phyloP scores from a whole-genome alignment of 345 rosid species.

The Noccaea caerulescens region DNA sequence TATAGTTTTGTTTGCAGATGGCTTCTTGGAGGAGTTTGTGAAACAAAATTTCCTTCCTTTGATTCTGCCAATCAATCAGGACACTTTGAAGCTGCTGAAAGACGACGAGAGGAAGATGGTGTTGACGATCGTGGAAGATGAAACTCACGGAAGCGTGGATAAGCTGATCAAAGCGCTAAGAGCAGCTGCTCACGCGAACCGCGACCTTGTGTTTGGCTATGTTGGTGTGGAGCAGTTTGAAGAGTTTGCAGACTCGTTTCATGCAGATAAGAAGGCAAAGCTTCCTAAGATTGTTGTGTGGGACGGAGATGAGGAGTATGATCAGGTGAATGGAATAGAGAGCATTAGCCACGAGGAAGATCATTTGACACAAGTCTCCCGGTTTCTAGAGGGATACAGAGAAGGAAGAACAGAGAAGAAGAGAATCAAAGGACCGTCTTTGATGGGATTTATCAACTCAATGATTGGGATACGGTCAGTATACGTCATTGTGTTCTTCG shows the following conservation, averaged over 20 bases:
- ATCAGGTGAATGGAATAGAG: constrained; percentile 63
- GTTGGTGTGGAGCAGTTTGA: constrained; percentile 79
- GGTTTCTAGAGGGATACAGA: constrained; percentile 78
- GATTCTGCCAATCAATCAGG: constrained; percentile 72
- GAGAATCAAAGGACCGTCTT: constrained; percentile 67
- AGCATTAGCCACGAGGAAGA: constrained; percentile 66
- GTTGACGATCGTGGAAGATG: constrained; percentile 77
- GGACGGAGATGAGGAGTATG: constrained; percentile 81
- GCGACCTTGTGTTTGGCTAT: constrained; percentile 83
- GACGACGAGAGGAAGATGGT: constrained; percentile 88
- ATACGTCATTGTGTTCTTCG: constrained; percentile 69
- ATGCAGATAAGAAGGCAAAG: constrained; percentile 52
- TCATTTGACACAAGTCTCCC: constrained; percentile 72
- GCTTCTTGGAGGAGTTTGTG: constrained; percentile 72
- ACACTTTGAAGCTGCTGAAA: constrained; percentile 74
- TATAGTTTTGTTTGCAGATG: constrained; percentile 57
- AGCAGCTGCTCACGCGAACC: constrained; percentile 95
- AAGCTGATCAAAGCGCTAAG: constrained; percentile 67
- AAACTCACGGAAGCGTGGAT: constrained; percentile 61
- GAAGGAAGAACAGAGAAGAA: constrained; percentile 67
- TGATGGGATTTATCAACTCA: constrained; percentile 72
- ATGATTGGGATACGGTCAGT: constrained; percentile 62
- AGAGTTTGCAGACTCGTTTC: constrained; percentile 82
- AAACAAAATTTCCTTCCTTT: constrained; percentile 85
- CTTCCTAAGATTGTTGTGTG: constrained; percentile 88